Evolutionary conservation across 2,329 filamentous ascomycete genomes (phyloP).

Genomic region (Aspergillus neotritici): DNA sequence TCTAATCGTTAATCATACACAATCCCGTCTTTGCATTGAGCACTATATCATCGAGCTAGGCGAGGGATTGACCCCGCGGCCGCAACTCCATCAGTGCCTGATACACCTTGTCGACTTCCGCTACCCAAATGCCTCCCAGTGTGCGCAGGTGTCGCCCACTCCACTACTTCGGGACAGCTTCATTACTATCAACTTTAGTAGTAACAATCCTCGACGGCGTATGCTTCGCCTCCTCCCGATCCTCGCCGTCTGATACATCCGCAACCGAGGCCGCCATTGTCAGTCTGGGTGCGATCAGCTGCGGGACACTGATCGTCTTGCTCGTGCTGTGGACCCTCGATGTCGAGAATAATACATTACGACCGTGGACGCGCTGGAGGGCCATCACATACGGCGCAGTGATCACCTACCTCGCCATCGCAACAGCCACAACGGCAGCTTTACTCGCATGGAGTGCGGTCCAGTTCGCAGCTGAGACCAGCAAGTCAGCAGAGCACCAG

Average conservation of each 20-base stretch:
- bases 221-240: slow-evolving; percentile 20
- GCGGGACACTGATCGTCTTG: slow-evolving; percentile 15
- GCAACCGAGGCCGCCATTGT: slow-evolving; percentile 21
- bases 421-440: slow-evolving; percentile 23
- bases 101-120: background rate
- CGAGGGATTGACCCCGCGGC: too few relatives aligned
- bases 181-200: slow-evolving; percentile 21
- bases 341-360: slow-evolving; percentile 6
- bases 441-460: slow-evolving; percentile 20
- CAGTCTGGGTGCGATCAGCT: slow-evolving; percentile 22
- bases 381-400: slow-evolving; percentile 13
- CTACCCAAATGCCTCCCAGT: slow-evolving; percentile 9
- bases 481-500: background rate
- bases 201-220: slow-evolving; percentile 27
- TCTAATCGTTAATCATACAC: too few relatives aligned
- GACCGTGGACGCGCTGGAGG: slow-evolving; percentile 17
- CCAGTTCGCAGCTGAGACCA: slow-evolving; percentile 7
- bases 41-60: too few relatives aligned
- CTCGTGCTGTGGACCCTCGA: slow-evolving; percentile 17
- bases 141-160: slow-evolving; percentile 14
- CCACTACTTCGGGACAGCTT: slow-evolving; percentile 22
- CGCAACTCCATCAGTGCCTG: background rate
- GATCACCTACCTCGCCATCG: slow-evolving; percentile 23
- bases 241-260: slow-evolving; percentile 10
- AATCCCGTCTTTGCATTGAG: too few relatives aligned